Base-by-base conservation (phyloP, 768 basidiomycete genomes). In the Pleurotus ostreatus region DNA sequence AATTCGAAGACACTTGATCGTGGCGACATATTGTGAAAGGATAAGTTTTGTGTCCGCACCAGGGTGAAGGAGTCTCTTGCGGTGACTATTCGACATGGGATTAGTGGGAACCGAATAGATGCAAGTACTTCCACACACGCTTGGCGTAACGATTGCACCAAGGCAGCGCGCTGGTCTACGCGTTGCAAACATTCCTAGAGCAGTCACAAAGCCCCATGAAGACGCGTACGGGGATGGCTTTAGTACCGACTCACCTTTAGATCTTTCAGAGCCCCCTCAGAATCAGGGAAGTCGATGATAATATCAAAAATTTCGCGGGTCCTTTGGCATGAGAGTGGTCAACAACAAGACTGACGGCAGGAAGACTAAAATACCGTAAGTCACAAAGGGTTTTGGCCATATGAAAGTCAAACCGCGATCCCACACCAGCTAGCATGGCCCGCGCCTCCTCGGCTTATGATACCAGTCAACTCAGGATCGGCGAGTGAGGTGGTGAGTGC, bases 11-110 rank as follows among this genome's bases (percentile, higher is more conserved):
- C 91, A 94, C 59, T 89, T 87, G 65, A 99, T 98, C 1, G 92
- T 94, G 1, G 88, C 84, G 8, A 98, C 91, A 69, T 99, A 99
- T 76, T 91, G 88, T 0, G 83, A 74, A 11, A 98, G 74, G 56
- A 99, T 94, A 58, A 91, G 83, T 65, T 89, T 90, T 0, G 97
- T 99, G 60, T 94, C 94, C 4, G 94, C 93, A 2, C 96, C 97
- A 1, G 96, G 97, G 65, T 98, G 95, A 5, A 99, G 83, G 1
- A 99, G 79, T 4, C 97, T 88, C 65, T 86, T 88, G 55, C 81
- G 82, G 63, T 92, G 94, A 8, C 93, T 97, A 66, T 23, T 26
- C 5, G 9, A 37, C 43, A 25, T 2, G 38, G 51, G 66, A 4
- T 56, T 46, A 56, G 49, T 11, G 40, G 9, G 25, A 15, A 49